phyloP scores from a whole-genome alignment of 768 basidiomycete genomes.

The Collybia nuda region DNA sequence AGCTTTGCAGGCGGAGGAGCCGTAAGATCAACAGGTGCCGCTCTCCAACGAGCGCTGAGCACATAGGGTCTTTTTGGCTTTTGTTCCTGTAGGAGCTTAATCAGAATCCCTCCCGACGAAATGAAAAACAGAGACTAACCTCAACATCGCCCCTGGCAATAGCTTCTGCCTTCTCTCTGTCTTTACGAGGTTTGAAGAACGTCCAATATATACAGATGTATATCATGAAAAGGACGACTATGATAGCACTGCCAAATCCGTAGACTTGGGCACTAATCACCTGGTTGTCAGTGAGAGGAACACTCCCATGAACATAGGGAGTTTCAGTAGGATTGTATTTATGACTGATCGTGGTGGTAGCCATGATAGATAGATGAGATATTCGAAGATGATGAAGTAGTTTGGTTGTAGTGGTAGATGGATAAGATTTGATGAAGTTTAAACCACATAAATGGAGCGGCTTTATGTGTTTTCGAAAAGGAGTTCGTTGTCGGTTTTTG shows the following conservation, averaged over 20 bases:
- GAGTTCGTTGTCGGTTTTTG: neutral
- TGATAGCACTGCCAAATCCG: neutral
- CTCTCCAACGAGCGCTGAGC: no score
- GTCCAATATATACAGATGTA: neutral
- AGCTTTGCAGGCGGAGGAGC: no score
- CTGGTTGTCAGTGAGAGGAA: neutral
- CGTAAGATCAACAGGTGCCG: no score
- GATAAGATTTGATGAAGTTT: neutral
- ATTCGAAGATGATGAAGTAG: neutral
- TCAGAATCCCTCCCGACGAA: no score
- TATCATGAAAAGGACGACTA: neutral
- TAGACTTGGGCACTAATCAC: neutral
- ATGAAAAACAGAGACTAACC: no score
- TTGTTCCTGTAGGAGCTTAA: no score
- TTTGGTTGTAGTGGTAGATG: neutral
- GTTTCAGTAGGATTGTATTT: neutral
- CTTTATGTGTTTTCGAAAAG: conserved; percentile 2
- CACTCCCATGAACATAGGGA: neutral
- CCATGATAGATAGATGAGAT: neutral
- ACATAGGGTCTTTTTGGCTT: no score
- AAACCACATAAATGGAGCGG: neutral
- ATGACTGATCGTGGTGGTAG: neutral
- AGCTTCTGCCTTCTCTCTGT: no score
- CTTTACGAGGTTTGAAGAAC: neutral
- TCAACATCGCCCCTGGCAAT: no score